Conservation (phyloP, 1,284 basidiomycete genomes). For the Tilletia caries region DNA sequence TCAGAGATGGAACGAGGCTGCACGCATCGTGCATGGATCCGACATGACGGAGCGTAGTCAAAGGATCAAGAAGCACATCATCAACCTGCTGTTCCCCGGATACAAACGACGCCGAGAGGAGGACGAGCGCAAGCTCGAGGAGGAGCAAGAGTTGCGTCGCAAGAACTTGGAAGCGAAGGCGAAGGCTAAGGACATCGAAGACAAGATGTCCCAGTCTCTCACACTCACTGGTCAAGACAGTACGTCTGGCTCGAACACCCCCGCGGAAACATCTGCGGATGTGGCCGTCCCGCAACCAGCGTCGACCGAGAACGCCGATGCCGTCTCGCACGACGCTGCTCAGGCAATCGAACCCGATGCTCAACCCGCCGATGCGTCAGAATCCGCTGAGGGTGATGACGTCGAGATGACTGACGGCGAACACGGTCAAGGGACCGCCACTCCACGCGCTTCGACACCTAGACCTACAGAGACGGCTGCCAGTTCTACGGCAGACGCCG, state of each 20-base stretch:
- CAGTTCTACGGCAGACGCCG: slow-evolving; percentile 16
- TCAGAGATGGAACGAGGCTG: slow-evolving; percentile 88
- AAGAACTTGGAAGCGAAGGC: slow-evolving; percentile 34
- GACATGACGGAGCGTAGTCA: slow-evolving; percentile 62
- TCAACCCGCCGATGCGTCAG: not conserved
- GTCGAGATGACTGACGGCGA: slow-evolving; percentile 44
- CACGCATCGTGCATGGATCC: slow-evolving; percentile 72
- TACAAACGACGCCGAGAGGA: slow-evolving; percentile 52
- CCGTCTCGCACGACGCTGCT: not conserved
- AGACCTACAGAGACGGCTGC: slow-evolving; percentile 9
- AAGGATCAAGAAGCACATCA: slow-evolving; percentile 70
- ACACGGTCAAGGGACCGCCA: slow-evolving; percentile 5
- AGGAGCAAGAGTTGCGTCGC: slow-evolving; percentile 40
- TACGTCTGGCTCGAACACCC: no score
- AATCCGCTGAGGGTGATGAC: slow-evolving; percentile 17
- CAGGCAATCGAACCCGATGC: not conserved
- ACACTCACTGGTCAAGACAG: not conserved
- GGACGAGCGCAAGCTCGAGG: slow-evolving; percentile 26
- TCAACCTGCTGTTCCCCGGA: slow-evolving; percentile 75
- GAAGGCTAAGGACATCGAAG: slow-evolving; percentile 1
- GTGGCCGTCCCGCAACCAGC: not conserved
- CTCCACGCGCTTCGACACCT: not conserved
- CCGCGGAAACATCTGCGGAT: not conserved
- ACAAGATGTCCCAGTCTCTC: slow-evolving; percentile 12
- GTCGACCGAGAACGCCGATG: not conserved